These are phyloP conservation scores for Pholiota conissans DNA, from an alignment of 768 basidiomycete species.

Conservation along the genomic window DNA sequence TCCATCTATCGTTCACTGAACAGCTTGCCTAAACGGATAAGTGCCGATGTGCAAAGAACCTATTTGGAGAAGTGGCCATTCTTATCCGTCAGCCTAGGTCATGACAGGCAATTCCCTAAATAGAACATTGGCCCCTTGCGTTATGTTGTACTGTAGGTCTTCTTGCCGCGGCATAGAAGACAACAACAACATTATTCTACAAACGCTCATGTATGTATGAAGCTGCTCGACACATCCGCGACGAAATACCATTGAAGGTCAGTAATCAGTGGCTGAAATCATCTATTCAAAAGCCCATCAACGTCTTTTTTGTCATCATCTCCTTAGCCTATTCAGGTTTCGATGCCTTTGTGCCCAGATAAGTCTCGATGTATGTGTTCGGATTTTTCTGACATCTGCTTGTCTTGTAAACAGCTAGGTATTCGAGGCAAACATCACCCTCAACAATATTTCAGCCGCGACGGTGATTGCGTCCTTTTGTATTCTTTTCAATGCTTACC, in stretches of 20 bases:
- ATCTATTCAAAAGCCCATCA: not conserved
- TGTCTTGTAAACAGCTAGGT: too few relatives aligned
- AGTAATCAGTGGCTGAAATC: too few relatives aligned
- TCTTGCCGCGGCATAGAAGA: too few relatives aligned
- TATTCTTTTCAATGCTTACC: too few relatives aligned
- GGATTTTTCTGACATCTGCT: too few relatives aligned
- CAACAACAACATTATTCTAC: not conserved
- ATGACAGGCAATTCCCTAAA: not conserved
- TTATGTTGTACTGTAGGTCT: not conserved
- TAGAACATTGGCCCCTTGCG: not conserved
- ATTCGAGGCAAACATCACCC: not conserved
- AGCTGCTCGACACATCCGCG: too few relatives aligned
- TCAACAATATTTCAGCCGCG: not conserved
- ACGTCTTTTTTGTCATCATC: not conserved
- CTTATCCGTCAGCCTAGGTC: not conserved
- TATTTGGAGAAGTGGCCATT: not conserved
- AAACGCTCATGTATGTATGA: not conserved
- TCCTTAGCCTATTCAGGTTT: not conserved
- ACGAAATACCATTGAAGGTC: too few relatives aligned
- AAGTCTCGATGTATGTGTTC: not conserved
- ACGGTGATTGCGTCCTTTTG: not conserved
- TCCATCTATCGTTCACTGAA: not conserved
- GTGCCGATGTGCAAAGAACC: too few relatives aligned
- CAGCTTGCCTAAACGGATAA: not conserved
- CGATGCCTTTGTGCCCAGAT: not conserved